Percentiles rank a stretch among this genome's conserved stretches.
Evolutionary conservation across 495 filamentous ascomycete species (phyloP).

Genomic region (Annulohypoxylon stygium): DNA sequence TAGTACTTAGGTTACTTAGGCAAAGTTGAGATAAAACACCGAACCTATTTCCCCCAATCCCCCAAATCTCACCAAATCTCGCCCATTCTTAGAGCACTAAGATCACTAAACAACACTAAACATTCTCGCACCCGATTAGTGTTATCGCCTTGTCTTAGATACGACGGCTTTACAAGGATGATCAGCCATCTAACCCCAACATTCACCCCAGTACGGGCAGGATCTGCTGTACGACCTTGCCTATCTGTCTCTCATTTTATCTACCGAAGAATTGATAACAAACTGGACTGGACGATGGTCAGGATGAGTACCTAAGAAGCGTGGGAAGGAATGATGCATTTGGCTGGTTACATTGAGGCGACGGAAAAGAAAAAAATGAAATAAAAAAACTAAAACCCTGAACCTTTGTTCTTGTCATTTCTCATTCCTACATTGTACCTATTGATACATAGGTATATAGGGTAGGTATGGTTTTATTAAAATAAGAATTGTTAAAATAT

Average conservation of each 20-base stretch:
- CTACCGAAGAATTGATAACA: conserved; percentile 24
- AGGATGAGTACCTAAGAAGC: conserved; percentile 8
- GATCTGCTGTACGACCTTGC: conserved; percentile 30
- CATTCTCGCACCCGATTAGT: not conserved
- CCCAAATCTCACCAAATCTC: too few species aligned
- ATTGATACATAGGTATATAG: not conserved
- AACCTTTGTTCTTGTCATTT: conserved; percentile 7
- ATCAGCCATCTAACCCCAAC: conserved; percentile 10
- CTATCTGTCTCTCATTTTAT: conserved; percentile 9
- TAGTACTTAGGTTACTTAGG: not conserved
- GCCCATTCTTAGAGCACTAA: too few species aligned
- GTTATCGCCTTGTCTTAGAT: conserved; percentile 8
- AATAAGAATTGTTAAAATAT: not conserved
- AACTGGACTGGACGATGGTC: conserved; percentile 2
- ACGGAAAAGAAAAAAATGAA: not conserved
- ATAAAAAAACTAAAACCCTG: not conserved
- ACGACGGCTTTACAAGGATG: conserved; percentile 12
- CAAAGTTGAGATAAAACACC: not conserved
- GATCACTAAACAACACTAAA: too few species aligned
- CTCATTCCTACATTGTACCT: not conserved
- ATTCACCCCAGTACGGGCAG: not conserved
- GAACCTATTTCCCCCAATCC: not conserved
- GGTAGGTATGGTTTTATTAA: not conserved
- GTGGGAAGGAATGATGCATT: conserved; percentile 1
- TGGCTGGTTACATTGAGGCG: conserved; percentile 22